These are phyloP conservation scores for Podaxis mareebaensis DNA, from an alignment of 768 basidiomycete species.

Conservation along the genomic window DNA sequence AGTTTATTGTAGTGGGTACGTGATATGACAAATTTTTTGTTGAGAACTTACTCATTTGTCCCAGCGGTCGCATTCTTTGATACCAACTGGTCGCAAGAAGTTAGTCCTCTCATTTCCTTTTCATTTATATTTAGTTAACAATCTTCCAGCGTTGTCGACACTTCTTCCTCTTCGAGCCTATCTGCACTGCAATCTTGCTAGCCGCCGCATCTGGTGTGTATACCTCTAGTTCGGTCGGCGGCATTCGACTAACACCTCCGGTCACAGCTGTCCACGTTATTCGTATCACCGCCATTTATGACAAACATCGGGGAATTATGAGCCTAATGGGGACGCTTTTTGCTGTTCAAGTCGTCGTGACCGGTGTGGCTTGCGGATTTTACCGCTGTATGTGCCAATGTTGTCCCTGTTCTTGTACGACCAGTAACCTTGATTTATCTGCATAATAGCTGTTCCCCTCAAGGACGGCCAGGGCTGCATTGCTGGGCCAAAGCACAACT, in stretches of 20 bases:
- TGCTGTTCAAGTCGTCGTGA: slow-evolving; percentile 68
- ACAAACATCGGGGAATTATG: slow-evolving; percentile 58
- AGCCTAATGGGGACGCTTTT: slow-evolving; percentile 57
- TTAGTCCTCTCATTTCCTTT: slow-evolving; percentile 29
- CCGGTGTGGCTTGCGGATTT: slow-evolving; percentile 76
- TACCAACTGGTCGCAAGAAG: slow-evolving; percentile 60
- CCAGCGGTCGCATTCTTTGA: slow-evolving; percentile 84
- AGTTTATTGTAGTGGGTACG: slow-evolving; percentile 75
- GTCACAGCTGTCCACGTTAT: slow-evolving; percentile 65
- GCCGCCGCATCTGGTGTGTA: slow-evolving; percentile 62
- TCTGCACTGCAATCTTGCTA: slow-evolving; percentile 79
- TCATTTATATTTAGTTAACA: slow-evolving; percentile 31
- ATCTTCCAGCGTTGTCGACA: slow-evolving; percentile 43
- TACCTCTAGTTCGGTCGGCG: neutral
- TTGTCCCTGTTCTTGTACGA: slow-evolving; percentile 5
- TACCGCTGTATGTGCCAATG: slow-evolving; percentile 57
- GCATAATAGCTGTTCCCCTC: slow-evolving; percentile 61
- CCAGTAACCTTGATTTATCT: slow-evolving; percentile 8
- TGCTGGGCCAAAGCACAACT: slow-evolving; percentile 75
- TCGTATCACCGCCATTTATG: slow-evolving; percentile 78
- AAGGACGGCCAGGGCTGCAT: slow-evolving; percentile 81
- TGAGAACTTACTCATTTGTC: slow-evolving; percentile 6
- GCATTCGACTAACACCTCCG: slow-evolving; percentile 7
- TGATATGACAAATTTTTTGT: neutral
- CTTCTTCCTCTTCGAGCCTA: slow-evolving; percentile 86